Evolutionary conservation across 306 rosid species (phyloP).

Genomic region (Ormosia emarginata): DNA sequence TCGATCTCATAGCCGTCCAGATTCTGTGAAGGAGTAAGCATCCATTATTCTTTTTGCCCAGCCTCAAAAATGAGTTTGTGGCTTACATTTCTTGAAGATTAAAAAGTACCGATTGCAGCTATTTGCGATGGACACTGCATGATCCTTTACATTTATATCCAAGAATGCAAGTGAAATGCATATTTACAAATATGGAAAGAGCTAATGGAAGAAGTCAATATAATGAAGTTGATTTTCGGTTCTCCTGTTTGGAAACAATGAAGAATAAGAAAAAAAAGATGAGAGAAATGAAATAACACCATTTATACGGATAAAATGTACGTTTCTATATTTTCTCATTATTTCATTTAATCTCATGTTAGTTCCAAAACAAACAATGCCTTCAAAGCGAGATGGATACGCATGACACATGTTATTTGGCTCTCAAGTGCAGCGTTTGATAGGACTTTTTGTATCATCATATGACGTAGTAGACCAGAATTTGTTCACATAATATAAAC

Average conservation of each 20-base stretch:
- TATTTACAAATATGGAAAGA: neutral
- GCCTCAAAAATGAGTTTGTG: neutral
- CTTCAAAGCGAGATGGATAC: neutral
- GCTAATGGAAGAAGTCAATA: neutral
- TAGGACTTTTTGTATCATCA: neutral
- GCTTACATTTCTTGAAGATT: neutral
- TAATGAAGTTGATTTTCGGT: neutral
- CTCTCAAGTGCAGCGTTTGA: neutral
- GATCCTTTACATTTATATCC: neutral
- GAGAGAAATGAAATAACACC: neutral
- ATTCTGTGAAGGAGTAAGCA: constrained; percentile 10
- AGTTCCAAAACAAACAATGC: neutral
- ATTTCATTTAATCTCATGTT: no score
- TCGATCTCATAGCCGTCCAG: constrained; percentile 4
- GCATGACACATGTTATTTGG: neutral
- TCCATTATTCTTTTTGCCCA: neutral
- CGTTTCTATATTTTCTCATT: neutral
- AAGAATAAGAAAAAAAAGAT: neutral
- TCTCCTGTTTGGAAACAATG: neutral
- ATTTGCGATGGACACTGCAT: neutral
- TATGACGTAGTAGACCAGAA: constrained; percentile 13
- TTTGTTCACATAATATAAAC: neutral
- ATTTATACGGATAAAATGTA: neutral
- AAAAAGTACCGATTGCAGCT: neutral
- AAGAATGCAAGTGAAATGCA: neutral